Evolutionary conservation across 345 rosid species (phyloP).

Genomic region (Trapa bicornis): DNA sequence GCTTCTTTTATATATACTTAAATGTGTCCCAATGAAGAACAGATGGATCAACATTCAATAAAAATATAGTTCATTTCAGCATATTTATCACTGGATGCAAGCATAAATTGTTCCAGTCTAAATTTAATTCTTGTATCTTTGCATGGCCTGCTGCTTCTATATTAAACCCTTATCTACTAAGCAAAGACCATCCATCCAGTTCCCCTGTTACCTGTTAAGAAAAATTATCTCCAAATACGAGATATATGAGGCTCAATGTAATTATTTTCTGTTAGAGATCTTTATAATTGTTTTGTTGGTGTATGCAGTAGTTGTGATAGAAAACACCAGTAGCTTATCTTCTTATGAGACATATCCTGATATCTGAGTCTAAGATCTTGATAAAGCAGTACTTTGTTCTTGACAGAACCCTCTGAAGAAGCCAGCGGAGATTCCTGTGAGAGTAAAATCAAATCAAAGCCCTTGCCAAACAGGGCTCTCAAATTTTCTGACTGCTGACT

Average conservation of each 20-base stretch:
- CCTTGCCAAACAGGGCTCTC: conserved; percentile 8
- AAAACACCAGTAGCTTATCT: not conserved
- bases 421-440: conserved; percentile 19
- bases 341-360: not conserved
- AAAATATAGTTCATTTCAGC: not conserved
- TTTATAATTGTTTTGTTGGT: not conserved
- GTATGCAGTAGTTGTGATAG: not conserved
- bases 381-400: not conserved
- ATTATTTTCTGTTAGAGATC: not conserved
- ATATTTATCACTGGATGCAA: not conserved
- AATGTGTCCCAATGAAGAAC: not conserved
- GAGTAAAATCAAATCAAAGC: conserved; percentile 4
- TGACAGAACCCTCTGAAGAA: conserved; percentile 4
- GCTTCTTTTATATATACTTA: not conserved
- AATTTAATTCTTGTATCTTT: not conserved
- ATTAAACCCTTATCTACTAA: not conserved
- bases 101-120: not conserved
- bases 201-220: not conserved
- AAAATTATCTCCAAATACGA: not conserved
- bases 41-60: not conserved
- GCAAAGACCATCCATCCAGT: not conserved
- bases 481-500: conserved; percentile 9
- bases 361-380: not conserved
- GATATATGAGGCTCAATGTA: not conserved
- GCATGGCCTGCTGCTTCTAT: not conserved